phyloP scores from a whole-genome alignment of 352 stramenopile genomes.

The Globisporangium barbulae region DNA sequence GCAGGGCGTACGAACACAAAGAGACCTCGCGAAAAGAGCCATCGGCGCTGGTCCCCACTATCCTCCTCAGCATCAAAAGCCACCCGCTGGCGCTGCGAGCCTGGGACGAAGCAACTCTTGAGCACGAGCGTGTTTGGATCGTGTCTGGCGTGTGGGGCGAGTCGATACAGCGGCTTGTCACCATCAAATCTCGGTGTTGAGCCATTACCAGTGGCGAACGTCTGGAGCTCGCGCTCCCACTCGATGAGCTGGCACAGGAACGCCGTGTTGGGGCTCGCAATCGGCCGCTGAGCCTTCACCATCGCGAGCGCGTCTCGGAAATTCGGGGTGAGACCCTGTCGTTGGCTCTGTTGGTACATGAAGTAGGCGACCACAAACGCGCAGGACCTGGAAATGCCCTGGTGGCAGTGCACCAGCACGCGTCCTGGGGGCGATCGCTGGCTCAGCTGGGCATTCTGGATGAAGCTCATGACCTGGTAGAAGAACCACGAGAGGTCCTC shows the following conservation, averaged over 20 bases:
- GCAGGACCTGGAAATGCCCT: conserved; percentile 70
- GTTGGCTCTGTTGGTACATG: conserved; percentile 35
- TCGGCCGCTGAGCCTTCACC: conserved; percentile 44
- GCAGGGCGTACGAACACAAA: conserved; percentile 38
- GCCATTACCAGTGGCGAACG: not conserved
- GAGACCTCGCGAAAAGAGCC: conserved; percentile 37
- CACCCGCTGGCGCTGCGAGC: conserved; percentile 15
- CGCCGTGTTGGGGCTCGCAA: conserved; percentile 58
- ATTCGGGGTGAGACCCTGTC: conserved; percentile 19
- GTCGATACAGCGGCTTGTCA: conserved; percentile 26
- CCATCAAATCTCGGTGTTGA: not conserved
- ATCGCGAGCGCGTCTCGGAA: conserved; percentile 26
- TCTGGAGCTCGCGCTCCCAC: conserved; percentile 44
- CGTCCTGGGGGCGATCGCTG: conserved; percentile 11
- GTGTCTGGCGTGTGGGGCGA: conserved; percentile 44
- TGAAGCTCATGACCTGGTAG: conserved; percentile 39
- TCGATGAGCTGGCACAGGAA: conserved; percentile 71
- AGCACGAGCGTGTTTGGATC: conserved; percentile 44
- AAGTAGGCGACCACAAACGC: conserved; percentile 61
- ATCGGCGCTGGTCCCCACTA: not conserved
- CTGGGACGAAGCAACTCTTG: conserved; percentile 35
- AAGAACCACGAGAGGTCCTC: conserved; percentile 69
- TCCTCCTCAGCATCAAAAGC: not conserved
- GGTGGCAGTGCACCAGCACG: conserved; percentile 66
- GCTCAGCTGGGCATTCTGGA: conserved; percentile 22